Evolutionary conservation across 345 rosid genomes (phyloP).

Genomic region (Fremontodendron californicum): DNA sequence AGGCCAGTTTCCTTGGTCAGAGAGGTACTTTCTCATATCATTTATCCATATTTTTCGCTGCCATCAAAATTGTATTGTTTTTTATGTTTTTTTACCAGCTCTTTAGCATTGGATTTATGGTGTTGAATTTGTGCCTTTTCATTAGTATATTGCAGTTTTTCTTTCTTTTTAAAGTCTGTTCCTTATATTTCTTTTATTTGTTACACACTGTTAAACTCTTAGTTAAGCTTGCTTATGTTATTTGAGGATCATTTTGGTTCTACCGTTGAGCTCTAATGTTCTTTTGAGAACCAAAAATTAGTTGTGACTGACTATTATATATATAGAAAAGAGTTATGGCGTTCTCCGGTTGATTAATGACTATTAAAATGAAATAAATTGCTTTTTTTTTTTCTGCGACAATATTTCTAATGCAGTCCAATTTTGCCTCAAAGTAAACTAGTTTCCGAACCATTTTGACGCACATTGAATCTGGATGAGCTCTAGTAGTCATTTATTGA

Average conservation of each 20-base stretch:
- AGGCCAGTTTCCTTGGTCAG: constrained; percentile 14
- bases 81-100: constrained; percentile 8
- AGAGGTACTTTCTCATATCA: constrained; percentile 3
- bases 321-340: background rate
- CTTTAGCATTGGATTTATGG: background rate
- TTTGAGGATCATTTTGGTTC: background rate
- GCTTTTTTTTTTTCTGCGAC: background rate
- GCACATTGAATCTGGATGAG: background rate
- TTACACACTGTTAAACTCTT: too few relatives aligned
- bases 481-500: background rate
- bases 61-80: background rate
- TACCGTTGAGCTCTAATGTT: background rate
- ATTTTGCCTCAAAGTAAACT: background rate
- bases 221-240: too few relatives aligned
- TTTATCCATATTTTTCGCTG: background rate
- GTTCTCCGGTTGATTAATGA: background rate
- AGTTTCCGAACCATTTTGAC: background rate
- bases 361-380: background rate
- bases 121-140: background rate
- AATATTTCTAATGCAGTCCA: background rate
- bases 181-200: background rate
- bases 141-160: background rate
- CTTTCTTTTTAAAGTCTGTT: background rate
- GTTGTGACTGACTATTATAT: background rate
- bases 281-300: background rate